Evolutionary conservation across 345 rosid genomes (phyloP), one percentile per base, ranked within the genome.

Genomic region (Odontarrhena argentea): DNA sequence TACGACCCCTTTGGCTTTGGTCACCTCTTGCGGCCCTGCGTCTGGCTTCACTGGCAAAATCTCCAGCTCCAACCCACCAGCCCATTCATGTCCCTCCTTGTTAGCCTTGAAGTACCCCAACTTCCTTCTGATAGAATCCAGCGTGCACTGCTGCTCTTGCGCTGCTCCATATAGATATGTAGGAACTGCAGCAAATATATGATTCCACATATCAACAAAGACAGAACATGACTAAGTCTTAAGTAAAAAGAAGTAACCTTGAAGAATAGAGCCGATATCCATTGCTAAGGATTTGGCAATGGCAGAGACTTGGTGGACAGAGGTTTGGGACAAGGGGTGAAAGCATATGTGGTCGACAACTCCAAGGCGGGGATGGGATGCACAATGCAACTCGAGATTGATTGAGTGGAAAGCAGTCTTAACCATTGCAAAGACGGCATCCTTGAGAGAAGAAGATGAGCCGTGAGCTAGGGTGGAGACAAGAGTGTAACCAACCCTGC

Each of bases 271-370:
- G 68, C 94, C 94, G 56, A 93, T 74, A 38, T 85, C 94, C 43
- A 63, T 79, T 1, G 88, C 96, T 77, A 89, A 73, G 40, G 86
- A 79, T 70, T 75, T 85, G 6, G 98, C 97, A 71, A 85, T 59
- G 26, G 62, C 65, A 37, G 91, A 87, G 44, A 79, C 85, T 64
- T 87, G 90, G 26, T 86, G 83, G 44, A 87, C 42, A 41, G 91
- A 79, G 66, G 91, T 52, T 37, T 42, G 71, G 57, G 77, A 81
- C 77, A 93, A 69, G 3, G 94, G 92, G 73, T 93, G 98, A 77
- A 93, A 88, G 77, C 98, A 90, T 58, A 88, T 78, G 70, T 93
- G 97, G 52, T 93, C 98, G 36, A 93, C 92, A 44, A 93, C 96
- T 69, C 97, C 97, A 68, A 90, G 92, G 24, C 96, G 82, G 34